These are phyloP conservation scores for Scenedesmus sp. DNA, from an alignment of 163 green algal genomes.

Conservation along the genomic window DNA sequence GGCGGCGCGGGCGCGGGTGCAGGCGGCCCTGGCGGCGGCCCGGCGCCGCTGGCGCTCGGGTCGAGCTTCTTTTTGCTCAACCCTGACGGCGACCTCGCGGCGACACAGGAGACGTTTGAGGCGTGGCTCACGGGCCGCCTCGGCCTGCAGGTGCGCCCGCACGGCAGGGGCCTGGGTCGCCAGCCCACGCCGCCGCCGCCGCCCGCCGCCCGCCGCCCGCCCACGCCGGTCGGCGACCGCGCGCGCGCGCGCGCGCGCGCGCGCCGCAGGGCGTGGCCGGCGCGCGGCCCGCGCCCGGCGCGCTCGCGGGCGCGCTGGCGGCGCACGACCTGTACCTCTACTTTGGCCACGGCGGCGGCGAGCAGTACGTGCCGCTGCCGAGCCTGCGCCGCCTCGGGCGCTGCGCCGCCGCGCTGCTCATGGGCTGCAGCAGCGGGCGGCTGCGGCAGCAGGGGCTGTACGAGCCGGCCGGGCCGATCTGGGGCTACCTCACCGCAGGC, in stretches of 20 bases:
- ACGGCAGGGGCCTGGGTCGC: too few relatives aligned
- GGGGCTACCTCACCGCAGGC: constrained; percentile 87
- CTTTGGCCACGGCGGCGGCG: constrained; percentile 92
- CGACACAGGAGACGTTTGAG: constrained; percentile 86
- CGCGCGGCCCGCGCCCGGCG: constrained; percentile 41
- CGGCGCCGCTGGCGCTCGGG: constrained; percentile 47
- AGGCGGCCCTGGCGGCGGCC: not conserved
- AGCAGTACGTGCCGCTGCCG: constrained; percentile 83
- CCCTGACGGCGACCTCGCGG: constrained; percentile 82
- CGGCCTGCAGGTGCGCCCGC: constrained; percentile 80
- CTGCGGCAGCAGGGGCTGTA: constrained; percentile 74
- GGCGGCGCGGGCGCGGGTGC: too few relatives aligned
- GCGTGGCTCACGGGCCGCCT: constrained; percentile 69
- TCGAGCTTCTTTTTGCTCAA: constrained; percentile 88
- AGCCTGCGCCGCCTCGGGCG: constrained; percentile 68
- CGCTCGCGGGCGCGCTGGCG: constrained; percentile 69
- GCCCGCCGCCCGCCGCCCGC: too few relatives aligned
- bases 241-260: too few relatives aligned
- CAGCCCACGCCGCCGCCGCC: not conserved
- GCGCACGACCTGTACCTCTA: constrained; percentile 89
- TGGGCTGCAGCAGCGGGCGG: constrained; percentile 94
- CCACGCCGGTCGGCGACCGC: too few relatives aligned
- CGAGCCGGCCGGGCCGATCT: constrained; percentile 72
- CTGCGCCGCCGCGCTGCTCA: constrained; percentile 83
- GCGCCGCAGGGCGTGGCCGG: constrained; percentile 70